Conservation (phyloP, 2,329 filamentous ascomycete genomes). For the Mycocentrospora acerina region DNA sequence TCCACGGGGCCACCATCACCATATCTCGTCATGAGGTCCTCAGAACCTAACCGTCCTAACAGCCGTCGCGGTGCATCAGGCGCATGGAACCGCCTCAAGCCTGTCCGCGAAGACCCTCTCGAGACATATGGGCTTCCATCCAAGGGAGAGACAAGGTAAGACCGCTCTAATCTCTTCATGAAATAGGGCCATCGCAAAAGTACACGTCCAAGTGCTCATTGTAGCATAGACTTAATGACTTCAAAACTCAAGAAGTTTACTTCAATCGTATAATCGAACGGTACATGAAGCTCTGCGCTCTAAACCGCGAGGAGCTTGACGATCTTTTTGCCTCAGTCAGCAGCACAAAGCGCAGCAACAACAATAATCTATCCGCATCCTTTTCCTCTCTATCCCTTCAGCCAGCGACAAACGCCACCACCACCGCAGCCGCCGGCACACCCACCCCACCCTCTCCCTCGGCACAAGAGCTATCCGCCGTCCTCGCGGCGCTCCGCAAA, state of each 20-base stretch:
- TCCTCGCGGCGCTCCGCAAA: conserved; percentile 85
- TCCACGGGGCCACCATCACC: neutral
- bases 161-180: conserved; percentile 6
- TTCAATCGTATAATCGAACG: conserved; percentile 85
- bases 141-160: conserved; percentile 83
- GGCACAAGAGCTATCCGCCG: conserved; percentile 64
- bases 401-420: conserved; percentile 9
- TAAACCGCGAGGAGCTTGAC: conserved; percentile 71
- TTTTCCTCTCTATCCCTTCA: conserved; percentile 20
- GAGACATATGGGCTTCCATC: conserved; percentile 83
- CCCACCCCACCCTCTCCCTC: conserved; percentile 27
- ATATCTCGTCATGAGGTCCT: conserved; percentile 27
- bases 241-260: conserved; percentile 79
- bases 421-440: conserved; percentile 8
- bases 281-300: conserved; percentile 86
- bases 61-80: conserved; percentile 42
- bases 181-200: too few relatives aligned
- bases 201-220: neutral
- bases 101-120: conserved; percentile 72
- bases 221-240: conserved; percentile 53
- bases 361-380: conserved; percentile 12
- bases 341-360: conserved; percentile 7
- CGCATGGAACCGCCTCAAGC: conserved; percentile 59
- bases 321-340: conserved; percentile 70
- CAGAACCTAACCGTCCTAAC: conserved; percentile 35